Percentiles rank a stretch among this genome's conserved stretches.
Conservation (phyloP, 441 rosid species). For the Euphorbia corollata region DNA sequence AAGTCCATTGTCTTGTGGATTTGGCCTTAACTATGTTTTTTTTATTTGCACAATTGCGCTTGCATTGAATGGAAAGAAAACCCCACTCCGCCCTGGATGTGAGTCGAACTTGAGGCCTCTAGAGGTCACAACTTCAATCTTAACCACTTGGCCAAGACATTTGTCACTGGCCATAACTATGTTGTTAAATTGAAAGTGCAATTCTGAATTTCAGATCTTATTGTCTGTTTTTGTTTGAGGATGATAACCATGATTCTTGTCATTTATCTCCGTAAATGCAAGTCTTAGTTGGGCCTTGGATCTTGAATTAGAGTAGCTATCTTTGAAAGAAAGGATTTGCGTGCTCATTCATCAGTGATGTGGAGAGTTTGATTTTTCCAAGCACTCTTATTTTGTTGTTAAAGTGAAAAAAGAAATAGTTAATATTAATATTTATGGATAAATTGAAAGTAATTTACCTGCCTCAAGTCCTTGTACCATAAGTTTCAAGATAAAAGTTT, state of each 20-base stretch:
- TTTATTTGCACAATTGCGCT: too few species aligned
- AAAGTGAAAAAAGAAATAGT: neutral
- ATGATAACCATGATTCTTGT: too few species aligned
- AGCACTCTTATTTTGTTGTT: neutral
- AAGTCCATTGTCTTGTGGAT: neutral
- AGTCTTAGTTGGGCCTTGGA: neutral
- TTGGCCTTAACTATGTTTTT: conserved; percentile 6
- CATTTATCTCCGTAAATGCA: neutral
- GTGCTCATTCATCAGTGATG: neutral
- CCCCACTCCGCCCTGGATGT: too few species aligned
- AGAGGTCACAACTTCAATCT: too few species aligned
- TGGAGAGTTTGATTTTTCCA: neutral
- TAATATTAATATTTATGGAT: neutral
- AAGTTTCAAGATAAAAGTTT: neutral
- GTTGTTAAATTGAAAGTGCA: neutral
- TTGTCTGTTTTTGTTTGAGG: too few species aligned
- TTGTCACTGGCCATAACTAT: too few species aligned
- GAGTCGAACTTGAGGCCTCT: too few species aligned
- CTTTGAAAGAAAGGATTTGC: neutral
- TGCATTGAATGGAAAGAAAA: too few species aligned
- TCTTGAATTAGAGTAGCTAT: neutral
- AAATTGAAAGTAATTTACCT: neutral
- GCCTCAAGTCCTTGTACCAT: neutral
- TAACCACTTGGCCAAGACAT: too few species aligned
- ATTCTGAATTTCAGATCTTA: neutral